Conservation (phyloP, 2,329 filamentous ascomycete genomes). For the Penicillium sp. region DNA sequence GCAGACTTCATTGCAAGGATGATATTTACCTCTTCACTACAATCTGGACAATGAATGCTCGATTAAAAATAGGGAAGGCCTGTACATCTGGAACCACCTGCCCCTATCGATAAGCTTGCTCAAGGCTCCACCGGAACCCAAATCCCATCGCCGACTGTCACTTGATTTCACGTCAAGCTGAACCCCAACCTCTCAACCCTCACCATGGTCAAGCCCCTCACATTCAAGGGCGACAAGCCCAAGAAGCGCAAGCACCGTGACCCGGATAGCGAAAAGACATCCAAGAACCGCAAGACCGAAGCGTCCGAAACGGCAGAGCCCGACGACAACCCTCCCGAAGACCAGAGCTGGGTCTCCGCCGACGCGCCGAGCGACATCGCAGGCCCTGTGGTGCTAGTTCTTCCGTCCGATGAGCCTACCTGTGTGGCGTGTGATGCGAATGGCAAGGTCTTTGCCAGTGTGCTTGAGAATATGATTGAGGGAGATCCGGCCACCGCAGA, state of each 20-base stretch:
- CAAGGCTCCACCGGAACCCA: background rate
- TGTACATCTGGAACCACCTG: no score
- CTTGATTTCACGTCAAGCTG: background rate
- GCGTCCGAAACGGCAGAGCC: constrained; percentile 28
- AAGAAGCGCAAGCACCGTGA: constrained; percentile 84
- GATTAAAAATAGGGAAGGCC: no score
- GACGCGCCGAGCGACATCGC: constrained; percentile 72
- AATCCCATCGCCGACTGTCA: background rate
- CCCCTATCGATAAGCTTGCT: constrained; percentile 1
- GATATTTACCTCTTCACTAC: no score
- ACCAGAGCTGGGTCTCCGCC: constrained; percentile 91
- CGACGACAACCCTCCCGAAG: constrained; percentile 53
- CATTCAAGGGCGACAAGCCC: constrained; percentile 94
- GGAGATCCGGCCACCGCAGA: constrained; percentile 80
- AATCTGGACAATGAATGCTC: no score
- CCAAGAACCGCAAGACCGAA: constrained; percentile 29
- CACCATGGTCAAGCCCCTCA: constrained; percentile 71
- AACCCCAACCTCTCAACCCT: constrained; percentile 3
- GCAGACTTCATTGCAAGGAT: no score
- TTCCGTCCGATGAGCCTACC: constrained; percentile 71
- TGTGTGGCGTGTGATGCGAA: constrained; percentile 83
- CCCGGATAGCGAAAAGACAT: constrained; percentile 43
- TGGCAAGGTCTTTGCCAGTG: constrained; percentile 80
- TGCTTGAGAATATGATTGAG: constrained; percentile 86
- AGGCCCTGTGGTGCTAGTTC: constrained; percentile 79